phyloP scores from a whole-genome alignment of 139 green algal species.

The Volvox reticuliferus region DNA sequence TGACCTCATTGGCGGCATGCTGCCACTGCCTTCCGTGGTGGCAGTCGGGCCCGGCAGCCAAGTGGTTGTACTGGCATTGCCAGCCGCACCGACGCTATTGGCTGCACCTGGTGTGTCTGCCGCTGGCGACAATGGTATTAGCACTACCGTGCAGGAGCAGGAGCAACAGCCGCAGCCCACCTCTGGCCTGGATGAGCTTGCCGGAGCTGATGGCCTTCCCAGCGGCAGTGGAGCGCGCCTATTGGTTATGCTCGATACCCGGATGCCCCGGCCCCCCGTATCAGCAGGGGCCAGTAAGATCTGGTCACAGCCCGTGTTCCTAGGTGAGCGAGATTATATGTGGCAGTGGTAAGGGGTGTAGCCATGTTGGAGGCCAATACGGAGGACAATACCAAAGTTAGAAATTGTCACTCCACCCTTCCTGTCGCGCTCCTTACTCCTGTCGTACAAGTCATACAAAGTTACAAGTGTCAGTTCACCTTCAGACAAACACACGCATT shows the following conservation, averaged over 20 bases:
- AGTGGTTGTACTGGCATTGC: neutral
- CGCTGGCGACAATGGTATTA: neutral
- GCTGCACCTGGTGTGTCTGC: too few relatives aligned
- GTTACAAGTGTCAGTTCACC: too few relatives aligned
- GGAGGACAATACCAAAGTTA: neutral
- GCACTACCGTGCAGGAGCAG: too few relatives aligned
- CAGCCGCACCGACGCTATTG: neutral
- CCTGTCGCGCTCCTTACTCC: too few relatives aligned
- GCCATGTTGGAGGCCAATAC: too few relatives aligned
- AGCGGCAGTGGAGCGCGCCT: neutral
- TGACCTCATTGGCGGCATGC: neutral
- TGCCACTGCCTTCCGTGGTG: conserved; percentile 2
- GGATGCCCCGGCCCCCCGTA: neutral
- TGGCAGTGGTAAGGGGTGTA: neutral
- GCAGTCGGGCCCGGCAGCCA: conserved; percentile 7
- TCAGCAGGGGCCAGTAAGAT: neutral
- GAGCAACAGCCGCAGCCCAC: too few relatives aligned
- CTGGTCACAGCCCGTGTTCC: conserved; percentile 32
- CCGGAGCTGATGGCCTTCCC: neutral
- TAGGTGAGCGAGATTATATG: neutral
- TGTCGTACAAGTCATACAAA: too few relatives aligned
- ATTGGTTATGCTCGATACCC: conserved; percentile 8
- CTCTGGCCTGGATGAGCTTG: too few relatives aligned
- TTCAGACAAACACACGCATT: too few relatives aligned
- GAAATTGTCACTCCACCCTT: neutral